Percentiles rank a stretch among this genome's conserved stretches.
phyloP scores from a whole-genome alignment of 257 asterid genomes.

The Mentha longifolia region DNA sequence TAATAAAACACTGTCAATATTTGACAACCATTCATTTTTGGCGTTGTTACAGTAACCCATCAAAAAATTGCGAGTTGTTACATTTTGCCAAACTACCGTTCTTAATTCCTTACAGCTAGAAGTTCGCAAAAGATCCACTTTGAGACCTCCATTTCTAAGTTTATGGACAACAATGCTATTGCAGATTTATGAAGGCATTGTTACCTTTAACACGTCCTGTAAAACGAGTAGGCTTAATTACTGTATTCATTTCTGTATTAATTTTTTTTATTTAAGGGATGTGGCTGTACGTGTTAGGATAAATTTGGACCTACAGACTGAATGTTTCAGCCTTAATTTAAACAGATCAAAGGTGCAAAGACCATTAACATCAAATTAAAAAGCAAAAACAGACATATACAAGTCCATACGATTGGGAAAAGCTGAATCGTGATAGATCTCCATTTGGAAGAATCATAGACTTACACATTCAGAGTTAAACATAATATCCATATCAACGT shows the following conservation, averaged over 20 bases:
- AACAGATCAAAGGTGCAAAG: neutral
- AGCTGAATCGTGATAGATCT: slow-evolving; percentile 4
- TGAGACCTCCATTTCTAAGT: neutral
- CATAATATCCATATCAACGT: slow-evolving; percentile 7
- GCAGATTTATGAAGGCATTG: slow-evolving; percentile 13
- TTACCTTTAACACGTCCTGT: slow-evolving; percentile 85
- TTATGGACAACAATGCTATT: neutral
- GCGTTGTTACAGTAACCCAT: neutral
- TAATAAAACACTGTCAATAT: slow-evolving; percentile 3
- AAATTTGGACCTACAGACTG: too few relatives aligned
- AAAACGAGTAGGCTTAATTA: slow-evolving; percentile 21
- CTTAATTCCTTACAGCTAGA: neutral
- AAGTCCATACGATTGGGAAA: slow-evolving; percentile 5
- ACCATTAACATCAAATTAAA: slow-evolving; percentile 10
- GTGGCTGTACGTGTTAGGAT: neutral
- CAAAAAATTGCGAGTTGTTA: neutral
- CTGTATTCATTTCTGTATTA: neutral
- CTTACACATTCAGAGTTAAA: slow-evolving; percentile 24
- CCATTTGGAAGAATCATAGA: neutral
- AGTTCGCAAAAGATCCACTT: neutral
- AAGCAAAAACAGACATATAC: slow-evolving; percentile 3
- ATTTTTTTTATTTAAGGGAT: neutral
- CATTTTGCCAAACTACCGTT: neutral
- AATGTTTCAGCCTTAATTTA: slow-evolving; percentile 2
- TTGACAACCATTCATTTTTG: neutral